These are phyloP conservation scores for Scheffersomyces segobiensis DNA, from an alignment of 1,139 yeast species.

Conservation along the genomic window DNA sequence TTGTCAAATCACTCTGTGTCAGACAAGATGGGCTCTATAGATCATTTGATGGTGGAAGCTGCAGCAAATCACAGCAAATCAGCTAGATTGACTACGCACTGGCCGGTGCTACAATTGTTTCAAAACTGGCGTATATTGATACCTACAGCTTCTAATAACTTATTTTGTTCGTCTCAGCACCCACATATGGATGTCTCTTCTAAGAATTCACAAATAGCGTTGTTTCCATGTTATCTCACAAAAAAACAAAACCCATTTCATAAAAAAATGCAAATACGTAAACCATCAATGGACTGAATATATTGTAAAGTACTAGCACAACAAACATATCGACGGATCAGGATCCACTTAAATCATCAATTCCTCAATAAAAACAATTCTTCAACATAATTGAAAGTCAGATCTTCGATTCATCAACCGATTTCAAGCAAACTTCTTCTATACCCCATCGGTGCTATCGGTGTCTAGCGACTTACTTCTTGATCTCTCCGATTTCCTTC, in stretches of 20 bases:
- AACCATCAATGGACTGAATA: background rate
- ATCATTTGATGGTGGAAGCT: background rate
- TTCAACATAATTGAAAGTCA: no score
- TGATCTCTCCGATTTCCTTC: slow-evolving; percentile 37
- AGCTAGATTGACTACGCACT: background rate
- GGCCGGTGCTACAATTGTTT: background rate
- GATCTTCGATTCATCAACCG: background rate
- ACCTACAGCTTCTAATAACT: background rate
- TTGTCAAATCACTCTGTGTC: background rate
- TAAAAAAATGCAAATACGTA: background rate
- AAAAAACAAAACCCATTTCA: background rate
- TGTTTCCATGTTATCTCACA: background rate
- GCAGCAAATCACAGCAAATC: background rate
- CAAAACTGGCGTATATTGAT: background rate
- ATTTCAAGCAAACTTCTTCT: background rate
- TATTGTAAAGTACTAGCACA: background rate
- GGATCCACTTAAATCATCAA: background rate
- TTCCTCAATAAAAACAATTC: background rate
- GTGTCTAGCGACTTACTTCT: slow-evolving; percentile 23
- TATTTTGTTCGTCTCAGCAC: background rate
- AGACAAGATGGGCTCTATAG: background rate
- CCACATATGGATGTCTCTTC: background rate
- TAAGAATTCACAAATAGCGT: background rate
- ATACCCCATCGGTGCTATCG: background rate
- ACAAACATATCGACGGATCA: background rate